phyloP scores from a whole-genome alignment of 2,329 filamentous ascomycete species.

The Ophiostoma quercus region DNA sequence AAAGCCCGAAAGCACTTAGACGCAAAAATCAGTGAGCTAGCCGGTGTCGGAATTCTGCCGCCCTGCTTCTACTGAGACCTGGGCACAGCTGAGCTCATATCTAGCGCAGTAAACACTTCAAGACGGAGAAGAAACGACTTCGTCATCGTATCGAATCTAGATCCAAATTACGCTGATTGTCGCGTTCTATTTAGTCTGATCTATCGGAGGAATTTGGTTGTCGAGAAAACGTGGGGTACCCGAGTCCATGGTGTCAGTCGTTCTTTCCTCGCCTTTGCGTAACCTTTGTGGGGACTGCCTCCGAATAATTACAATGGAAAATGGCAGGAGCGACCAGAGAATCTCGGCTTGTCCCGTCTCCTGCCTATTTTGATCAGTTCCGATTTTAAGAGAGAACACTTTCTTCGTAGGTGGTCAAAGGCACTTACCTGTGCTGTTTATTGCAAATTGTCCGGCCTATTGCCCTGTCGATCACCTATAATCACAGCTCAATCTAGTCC shows the following conservation, averaged over 20 bases:
- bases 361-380: not conserved
- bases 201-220: not conserved
- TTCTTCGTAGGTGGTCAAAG: no score
- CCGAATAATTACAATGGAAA: not conserved
- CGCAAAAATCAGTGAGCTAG: constrained; percentile 8
- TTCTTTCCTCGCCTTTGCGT: not conserved
- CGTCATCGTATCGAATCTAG: not conserved
- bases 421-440: not conserved
- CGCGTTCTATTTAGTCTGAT: not conserved
- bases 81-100: not conserved
- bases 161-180: not conserved
- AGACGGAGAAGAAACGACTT: not conserved
- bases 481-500: not conserved
- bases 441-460: not conserved
- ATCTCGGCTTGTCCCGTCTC: constrained; percentile 6
- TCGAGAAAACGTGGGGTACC: not conserved
- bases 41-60: constrained; percentile 22
- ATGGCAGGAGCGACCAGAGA: not conserved
- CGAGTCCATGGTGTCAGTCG: constrained; percentile 1
- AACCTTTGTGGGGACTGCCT: not conserved
- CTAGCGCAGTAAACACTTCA: not conserved
- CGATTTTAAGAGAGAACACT: not conserved
- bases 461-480: not conserved
- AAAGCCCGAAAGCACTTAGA: constrained; percentile 11
- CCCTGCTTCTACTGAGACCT: not conserved